phyloP scores from a whole-genome alignment of 331 rosid species.

The Stylosanthes scabra region DNA sequence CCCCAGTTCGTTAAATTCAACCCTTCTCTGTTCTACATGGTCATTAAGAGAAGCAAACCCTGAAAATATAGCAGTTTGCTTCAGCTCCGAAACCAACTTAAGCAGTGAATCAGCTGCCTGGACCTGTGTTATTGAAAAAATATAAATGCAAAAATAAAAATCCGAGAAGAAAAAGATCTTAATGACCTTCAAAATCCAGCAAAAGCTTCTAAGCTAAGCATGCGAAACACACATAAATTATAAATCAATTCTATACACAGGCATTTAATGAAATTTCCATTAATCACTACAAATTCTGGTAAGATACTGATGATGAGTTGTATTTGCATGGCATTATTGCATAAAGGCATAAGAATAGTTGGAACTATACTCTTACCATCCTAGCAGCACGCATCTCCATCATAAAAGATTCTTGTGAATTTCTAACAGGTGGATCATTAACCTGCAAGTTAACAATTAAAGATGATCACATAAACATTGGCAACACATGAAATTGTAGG shows the following conservation, averaged over 20 bases:
- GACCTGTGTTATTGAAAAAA: slow-evolving; percentile 50
- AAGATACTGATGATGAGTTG: not conserved
- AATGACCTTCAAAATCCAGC: slow-evolving; percentile 3
- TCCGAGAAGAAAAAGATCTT: not conserved
- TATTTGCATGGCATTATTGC: slow-evolving; percentile 23
- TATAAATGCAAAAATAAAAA: not conserved
- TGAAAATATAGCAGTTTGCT: slow-evolving; percentile 93
- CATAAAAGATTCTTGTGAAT: slow-evolving; percentile 93
- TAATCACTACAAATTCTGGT: slow-evolving; percentile 3
- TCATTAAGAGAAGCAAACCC: slow-evolving; percentile 95
- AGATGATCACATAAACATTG: slow-evolving; percentile 10
- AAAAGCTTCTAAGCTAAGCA: slow-evolving; percentile 17
- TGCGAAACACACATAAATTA: not conserved
- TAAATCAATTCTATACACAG: not conserved
- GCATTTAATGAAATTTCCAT: not conserved
- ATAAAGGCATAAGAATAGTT: slow-evolving; percentile 19
- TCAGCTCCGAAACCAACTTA: slow-evolving; percentile 82
- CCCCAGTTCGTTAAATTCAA: slow-evolving; percentile 72
- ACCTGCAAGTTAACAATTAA: slow-evolving; percentile 54
- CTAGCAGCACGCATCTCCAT: slow-evolving; percentile 93
- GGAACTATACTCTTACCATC: slow-evolving; percentile 57
- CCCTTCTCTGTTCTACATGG: slow-evolving; percentile 82
- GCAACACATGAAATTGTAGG: not conserved
- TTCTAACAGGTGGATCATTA: slow-evolving; percentile 85
- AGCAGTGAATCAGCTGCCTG: slow-evolving; percentile 86